Base-by-base conservation (phyloP, 768 basidiomycete species). In the Boletellus emodensis region DNA sequence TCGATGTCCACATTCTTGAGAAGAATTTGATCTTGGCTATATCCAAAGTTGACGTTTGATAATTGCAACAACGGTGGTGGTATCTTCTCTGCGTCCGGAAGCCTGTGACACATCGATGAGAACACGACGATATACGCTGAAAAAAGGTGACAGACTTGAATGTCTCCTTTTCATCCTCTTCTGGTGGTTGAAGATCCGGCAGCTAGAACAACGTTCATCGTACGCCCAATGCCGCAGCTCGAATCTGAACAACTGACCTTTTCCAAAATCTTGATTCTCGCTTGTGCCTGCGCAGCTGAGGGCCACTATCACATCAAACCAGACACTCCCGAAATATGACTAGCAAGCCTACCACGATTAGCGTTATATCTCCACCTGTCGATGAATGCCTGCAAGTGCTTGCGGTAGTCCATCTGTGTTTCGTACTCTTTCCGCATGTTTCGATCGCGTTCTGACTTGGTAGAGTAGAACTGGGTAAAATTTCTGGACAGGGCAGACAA, bases 361-460 rank as follows among this genome's bases (percentile, higher is more conserved):
- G 94, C 94, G 59, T 97, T 97, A 70, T 97, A 97, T 60, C 95
- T 78, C 96, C 96, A 99, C 46, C 93, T 79, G 61, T 98, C 96
- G 59, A 99, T 97, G 73, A 96, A 99, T 0, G 95, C 94, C 65
- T 98, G 95, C 28, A 98, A 72, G 73, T 96, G 92, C 61, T 89
- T 88, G 48, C 96, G 81, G 66, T 98, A 98, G 10, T 89, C 87
- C 81, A 96, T 84, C 70, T 99, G 96, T 0, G 92, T 76, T 32
- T 98, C 95, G 68, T 98, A 99, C 68, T 98, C 95, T 70, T 93
- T 94, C 37, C 82, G 83, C 69, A 94, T 72, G 62, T 94, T 94
- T 52, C 84, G 83, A 59, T 93, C 89, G 24, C 96, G 86, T 64
- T 98, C 96, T 4, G 87, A 90, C 72, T 98, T 97, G 18, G 95